phyloP scores from a whole-genome alignment of 352 stramenopile genomes.

The Phytophthora citrophthora region DNA sequence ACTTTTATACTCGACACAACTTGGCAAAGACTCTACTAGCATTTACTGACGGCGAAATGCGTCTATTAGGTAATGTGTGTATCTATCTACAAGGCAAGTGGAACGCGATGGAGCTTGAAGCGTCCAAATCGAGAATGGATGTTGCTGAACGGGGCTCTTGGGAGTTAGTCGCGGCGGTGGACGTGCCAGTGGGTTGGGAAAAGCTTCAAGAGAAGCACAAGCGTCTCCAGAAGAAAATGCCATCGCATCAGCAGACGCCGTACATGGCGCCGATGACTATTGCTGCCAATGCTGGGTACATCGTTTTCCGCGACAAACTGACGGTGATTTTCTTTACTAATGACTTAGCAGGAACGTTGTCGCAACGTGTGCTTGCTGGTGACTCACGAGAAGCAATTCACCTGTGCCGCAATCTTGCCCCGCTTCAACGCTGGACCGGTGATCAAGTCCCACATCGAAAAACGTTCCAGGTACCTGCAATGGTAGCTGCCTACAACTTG shows the following conservation, averaged over 20 bases:
- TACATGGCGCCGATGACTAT: background rate
- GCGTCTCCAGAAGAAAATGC: constrained; percentile 2
- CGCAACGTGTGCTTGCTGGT: background rate
- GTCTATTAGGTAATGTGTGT: background rate
- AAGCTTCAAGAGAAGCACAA: constrained; percentile 4
- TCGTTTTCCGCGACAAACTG: constrained; percentile 7
- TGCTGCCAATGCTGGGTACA: constrained; percentile 4
- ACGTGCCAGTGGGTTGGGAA: background rate
- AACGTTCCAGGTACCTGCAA: constrained; percentile 2
- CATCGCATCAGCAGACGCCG: background rate
- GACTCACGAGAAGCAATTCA: background rate
- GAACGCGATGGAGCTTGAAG: background rate
- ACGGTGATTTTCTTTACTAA: constrained; percentile 12
- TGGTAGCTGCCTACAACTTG: constrained; percentile 2
- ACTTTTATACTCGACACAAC: too few species aligned
- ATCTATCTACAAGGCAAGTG: constrained; percentile 1
- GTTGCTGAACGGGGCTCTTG: background rate
- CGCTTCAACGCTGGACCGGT: constrained; percentile 1
- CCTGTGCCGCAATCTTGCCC: constrained; percentile 2
- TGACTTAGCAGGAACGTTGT: constrained; percentile 2
- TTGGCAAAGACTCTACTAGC: too few species aligned
- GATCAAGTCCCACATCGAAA: constrained; percentile 7
- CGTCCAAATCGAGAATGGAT: background rate
- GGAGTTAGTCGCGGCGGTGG: constrained; percentile 4
- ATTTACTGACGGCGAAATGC: constrained; percentile 10